phyloP scores from a whole-genome alignment of 139 green algal genomes.

The Astrephomene gubernaculifera region DNA sequence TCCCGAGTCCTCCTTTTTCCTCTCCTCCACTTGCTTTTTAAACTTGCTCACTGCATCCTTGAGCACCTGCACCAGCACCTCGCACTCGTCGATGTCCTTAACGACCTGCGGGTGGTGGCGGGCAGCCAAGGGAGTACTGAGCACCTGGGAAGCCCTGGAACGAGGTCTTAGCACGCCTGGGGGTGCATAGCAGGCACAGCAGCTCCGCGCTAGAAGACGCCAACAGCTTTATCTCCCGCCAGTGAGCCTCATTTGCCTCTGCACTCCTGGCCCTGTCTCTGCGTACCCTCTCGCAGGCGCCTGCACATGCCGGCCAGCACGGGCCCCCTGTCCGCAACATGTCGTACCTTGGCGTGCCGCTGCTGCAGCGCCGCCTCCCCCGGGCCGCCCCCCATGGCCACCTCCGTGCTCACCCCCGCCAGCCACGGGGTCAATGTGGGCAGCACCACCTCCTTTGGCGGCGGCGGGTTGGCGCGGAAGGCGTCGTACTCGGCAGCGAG shows the following conservation, averaged over 20 bases:
- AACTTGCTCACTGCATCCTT: background rate
- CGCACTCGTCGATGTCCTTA: slow-evolving; percentile 34
- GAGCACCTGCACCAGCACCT: slow-evolving; percentile 25
- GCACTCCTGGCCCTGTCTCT: no score
- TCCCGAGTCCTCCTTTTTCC: no score
- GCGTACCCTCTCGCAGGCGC: no score
- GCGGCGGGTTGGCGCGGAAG: background rate
- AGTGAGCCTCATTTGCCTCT: no score
- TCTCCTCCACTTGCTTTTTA: background rate
- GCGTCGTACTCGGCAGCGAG: slow-evolving; percentile 32
- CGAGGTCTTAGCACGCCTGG: no score
- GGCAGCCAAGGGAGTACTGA: background rate
- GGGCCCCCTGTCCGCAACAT: no score
- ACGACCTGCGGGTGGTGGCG: background rate
- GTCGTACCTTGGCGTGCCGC: slow-evolving; percentile 4
- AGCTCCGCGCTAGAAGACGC: no score
- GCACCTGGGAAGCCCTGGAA: no score
- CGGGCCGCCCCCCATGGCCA: background rate
- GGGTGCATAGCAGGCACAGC: no score
- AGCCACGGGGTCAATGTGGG: slow-evolving; percentile 4
- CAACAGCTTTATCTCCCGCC: no score
- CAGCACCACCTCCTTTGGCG: background rate
- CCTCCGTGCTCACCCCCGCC: slow-evolving; percentile 18
- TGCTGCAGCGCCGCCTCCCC: slow-evolving; percentile 37
- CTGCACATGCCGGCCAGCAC: no score